Base-by-base conservation (phyloP, 225 moss, liverwort and hornwort genomes). In the Climacium dendroides region DNA sequence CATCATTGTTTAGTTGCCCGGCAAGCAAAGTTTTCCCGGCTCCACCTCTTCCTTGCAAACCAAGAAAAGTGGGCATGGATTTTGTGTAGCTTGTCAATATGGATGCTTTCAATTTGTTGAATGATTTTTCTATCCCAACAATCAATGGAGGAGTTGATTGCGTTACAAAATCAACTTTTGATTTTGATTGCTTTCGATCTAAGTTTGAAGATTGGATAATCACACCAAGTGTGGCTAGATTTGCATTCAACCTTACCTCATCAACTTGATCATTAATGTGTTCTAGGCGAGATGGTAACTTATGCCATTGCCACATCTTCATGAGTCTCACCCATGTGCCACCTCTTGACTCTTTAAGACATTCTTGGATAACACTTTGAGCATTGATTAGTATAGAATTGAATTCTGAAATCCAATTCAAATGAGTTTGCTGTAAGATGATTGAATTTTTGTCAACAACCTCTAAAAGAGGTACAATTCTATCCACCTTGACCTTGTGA, bases 11-110 rank as follows among this genome's bases (percentile, higher is more conserved):
- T 2, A 64, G 2, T 18, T 64, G 64, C 18, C 34, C 9, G 34
- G 64, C 64, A 64, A 64, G 34, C 34, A 34, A 64, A 18, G 34
- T 64, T 34, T 61, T 64, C 5, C 64, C 64, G 0, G 34, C 34
- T 18, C 64, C 64, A 34, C 34, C 34, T 64, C 34, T 34, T 64
- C 64, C 64, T 34, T 34, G 64, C 18, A 64, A 64, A 64, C 64
- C 64, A 34, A 64, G 5, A 3, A 34, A 9, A 34, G 18, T 64
- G 0, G n/a, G n/a, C n/a, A n/a, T 1, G 1, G 3, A 11, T 1
- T n/a, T n/a, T 11, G 11, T 20, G 6, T 66, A n/a, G 66, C 3
- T n/a, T 19, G 66, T 20, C 6, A 66, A 66, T n/a, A 66, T 22
- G 6, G 20, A 66, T 66, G 66, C 12, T 6, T n/a, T 66, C 3